Conservation (phyloP, 2,329 filamentous ascomycete species). For the Aquanectria penicillioides region DNA sequence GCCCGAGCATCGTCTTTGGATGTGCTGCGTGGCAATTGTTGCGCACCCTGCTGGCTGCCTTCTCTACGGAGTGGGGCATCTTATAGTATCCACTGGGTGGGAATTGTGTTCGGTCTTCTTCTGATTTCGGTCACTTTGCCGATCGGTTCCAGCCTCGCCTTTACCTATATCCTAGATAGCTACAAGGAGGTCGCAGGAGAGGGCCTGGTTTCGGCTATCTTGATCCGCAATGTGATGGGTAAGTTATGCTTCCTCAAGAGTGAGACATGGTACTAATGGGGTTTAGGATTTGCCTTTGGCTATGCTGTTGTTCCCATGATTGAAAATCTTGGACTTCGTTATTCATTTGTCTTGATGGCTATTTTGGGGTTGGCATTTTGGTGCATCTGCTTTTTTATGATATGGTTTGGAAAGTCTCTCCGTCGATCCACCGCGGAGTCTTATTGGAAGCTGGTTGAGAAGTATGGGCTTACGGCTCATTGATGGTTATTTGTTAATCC, state of each 20-base stretch:
- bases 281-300: conserved; percentile 35
- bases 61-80: conserved; percentile 38
- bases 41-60: conserved; percentile 37
- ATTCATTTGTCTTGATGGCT: conserved; percentile 34
- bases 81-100: conserved; percentile 37
- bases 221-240: conserved; percentile 40
- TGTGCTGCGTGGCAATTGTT: conserved; percentile 30
- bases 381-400: conserved; percentile 25
- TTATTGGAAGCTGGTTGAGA: conserved; percentile 35
- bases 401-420: conserved; percentile 29
- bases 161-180: conserved; percentile 39
- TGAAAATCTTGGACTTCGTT: conserved; percentile 27
- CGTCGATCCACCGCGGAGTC: conserved; percentile 23
- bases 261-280: background rate
- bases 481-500: too few species aligned
- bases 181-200: conserved; percentile 39
- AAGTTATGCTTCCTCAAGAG: background rate
- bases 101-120: conserved; percentile 34
- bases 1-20: conserved; percentile 40
- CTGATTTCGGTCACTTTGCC: conserved; percentile 36
- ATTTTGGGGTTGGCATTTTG: conserved; percentile 29
- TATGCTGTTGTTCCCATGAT: conserved; percentile 40
- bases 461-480: conserved; percentile 21
- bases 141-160: conserved; percentile 33
- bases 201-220: conserved; percentile 32